Conservation (phyloP, 306 rosid species). For the Gastrolobium villosum region DNA sequence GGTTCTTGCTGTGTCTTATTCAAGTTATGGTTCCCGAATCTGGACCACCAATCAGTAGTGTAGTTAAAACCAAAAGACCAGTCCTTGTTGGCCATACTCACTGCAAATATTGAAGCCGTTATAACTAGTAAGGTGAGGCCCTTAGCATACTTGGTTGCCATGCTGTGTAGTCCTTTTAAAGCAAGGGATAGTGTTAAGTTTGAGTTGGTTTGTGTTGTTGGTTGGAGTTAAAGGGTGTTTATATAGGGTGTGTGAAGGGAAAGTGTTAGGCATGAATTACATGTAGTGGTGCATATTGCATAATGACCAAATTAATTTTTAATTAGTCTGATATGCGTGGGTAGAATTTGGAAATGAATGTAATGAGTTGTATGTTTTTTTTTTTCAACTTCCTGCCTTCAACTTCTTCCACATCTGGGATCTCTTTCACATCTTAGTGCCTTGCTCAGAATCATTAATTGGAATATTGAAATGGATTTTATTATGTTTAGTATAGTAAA, state of each 20-base stretch:
- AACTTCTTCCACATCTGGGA: constrained; percentile 7
- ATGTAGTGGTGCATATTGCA: constrained; percentile 44
- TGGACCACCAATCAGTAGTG: constrained; percentile 50
- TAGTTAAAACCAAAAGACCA: constrained; percentile 56
- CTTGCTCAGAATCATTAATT: not conserved
- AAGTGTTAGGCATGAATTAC: not conserved
- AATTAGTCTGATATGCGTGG: constrained; percentile 31
- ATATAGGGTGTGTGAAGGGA: constrained; percentile 19
- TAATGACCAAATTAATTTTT: constrained; percentile 47
- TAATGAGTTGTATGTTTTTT: not conserved
- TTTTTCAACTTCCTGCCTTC: not conserved
- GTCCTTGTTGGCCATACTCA: constrained; percentile 55
- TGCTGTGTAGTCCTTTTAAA: not conserved
- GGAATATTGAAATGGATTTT: not conserved
- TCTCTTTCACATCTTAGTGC: constrained; percentile 4
- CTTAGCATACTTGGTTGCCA: constrained; percentile 45
- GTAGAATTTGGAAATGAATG: constrained; percentile 18
- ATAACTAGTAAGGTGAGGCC: constrained; percentile 22
- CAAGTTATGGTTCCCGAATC: constrained; percentile 44
- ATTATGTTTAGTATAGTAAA: not conserved
- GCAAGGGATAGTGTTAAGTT: not conserved
- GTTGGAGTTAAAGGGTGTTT: constrained; percentile 32
- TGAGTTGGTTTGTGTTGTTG: constrained; percentile 17
- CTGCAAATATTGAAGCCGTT: constrained; percentile 46
- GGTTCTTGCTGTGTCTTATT: constrained; percentile 48